Evolutionary conservation across 1,284 basidiomycete genomes (phyloP).

Genomic region (Pseudozyma tsukubaensis): DNA sequence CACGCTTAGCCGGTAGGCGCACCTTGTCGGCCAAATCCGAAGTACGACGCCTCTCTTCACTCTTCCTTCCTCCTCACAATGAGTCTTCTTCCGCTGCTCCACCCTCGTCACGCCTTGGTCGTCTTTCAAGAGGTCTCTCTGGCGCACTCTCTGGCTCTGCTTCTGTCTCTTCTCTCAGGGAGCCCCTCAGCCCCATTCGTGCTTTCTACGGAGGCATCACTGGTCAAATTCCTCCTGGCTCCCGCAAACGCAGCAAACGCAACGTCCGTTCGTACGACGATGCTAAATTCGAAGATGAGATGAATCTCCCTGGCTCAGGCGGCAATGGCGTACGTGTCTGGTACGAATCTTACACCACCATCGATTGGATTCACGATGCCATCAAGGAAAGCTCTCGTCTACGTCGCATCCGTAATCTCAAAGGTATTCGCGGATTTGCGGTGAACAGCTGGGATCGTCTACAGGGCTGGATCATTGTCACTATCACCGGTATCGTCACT

Average conservation of each 20-base stretch:
- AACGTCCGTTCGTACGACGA: conserved; percentile 46
- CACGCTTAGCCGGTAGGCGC: conserved; percentile 30
- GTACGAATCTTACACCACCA: conserved; percentile 64
- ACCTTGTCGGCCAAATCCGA: conserved; percentile 41
- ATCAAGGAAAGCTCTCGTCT: conserved; percentile 69
- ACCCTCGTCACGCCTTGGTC: conserved; percentile 17
- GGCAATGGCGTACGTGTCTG: conserved; percentile 59
- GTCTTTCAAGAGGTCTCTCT: conserved; percentile 19
- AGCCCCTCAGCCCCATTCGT: conserved; percentile 41
- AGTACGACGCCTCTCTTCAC: conserved; percentile 35
- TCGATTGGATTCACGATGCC: conserved; percentile 70
- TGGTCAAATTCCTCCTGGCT: conserved; percentile 11
- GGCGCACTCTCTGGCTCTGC: conserved; percentile 17
- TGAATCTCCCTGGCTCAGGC: conserved; percentile 33
- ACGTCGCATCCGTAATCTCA: conserved; percentile 61
- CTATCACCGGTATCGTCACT: conserved; percentile 72
- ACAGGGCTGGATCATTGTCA: conserved; percentile 86
- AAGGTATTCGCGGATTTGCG: conserved; percentile 75
- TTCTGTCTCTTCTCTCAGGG: conserved; percentile 29
- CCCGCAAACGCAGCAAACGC: conserved; percentile 24
- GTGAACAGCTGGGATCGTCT: conserved; percentile 82
- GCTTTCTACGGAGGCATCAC: conserved; percentile 35
- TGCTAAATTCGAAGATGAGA: conserved; percentile 46
- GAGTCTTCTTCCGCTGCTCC: conserved; percentile 1
- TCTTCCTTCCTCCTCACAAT: conserved; percentile 28